Percentiles rank a stretch among this genome's conserved stretches.
phyloP scores from a whole-genome alignment of 2,329 filamentous ascomycete species.

The Berkeleyomyces rouxiae region DNA sequence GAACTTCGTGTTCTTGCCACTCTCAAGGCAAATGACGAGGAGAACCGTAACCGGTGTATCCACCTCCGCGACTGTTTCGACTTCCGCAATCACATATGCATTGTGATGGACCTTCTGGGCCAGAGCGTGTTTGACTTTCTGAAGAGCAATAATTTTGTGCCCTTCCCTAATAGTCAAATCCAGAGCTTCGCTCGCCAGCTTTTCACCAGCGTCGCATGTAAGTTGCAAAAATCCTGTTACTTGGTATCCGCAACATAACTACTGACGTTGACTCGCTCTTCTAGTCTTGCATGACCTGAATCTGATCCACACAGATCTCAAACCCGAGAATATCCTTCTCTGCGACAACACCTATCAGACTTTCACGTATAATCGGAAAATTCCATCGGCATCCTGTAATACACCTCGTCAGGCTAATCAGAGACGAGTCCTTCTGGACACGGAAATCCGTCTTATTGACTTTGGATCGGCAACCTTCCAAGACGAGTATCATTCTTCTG shows the following conservation, averaged over 20 bases:
- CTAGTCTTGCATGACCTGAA: constrained; percentile 89
- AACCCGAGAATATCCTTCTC: constrained; percentile 54
- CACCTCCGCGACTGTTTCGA: constrained; percentile 95
- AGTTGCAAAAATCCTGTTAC: constrained; percentile 25
- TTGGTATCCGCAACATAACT: background rate
- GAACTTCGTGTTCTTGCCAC: constrained; percentile 87
- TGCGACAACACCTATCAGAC: constrained; percentile 50
- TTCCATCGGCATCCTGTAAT: constrained; percentile 48
- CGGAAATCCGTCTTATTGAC: constrained; percentile 53
- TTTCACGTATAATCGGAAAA: constrained; percentile 53
- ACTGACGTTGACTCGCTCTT: constrained; percentile 9
- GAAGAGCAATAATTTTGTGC: constrained; percentile 87
- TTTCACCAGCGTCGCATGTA: constrained; percentile 95
- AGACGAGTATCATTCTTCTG: constrained; percentile 56
- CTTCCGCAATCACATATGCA: constrained; percentile 91
- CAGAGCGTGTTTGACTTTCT: constrained; percentile 98
- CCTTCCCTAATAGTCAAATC: constrained; percentile 96
- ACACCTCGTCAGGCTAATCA: constrained; percentile 45
- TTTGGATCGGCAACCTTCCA: constrained; percentile 59
- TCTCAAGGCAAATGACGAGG: constrained; percentile 73
- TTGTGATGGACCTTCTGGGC: constrained; percentile 59
- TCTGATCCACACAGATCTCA: constrained; percentile 77
- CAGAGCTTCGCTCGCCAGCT: constrained; percentile 91
- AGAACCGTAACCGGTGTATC: constrained; percentile 91
- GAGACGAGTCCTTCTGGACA: constrained; percentile 47